Conservation (phyloP, 164 flowering plant species). For the Stephania yunnanensis region DNA sequence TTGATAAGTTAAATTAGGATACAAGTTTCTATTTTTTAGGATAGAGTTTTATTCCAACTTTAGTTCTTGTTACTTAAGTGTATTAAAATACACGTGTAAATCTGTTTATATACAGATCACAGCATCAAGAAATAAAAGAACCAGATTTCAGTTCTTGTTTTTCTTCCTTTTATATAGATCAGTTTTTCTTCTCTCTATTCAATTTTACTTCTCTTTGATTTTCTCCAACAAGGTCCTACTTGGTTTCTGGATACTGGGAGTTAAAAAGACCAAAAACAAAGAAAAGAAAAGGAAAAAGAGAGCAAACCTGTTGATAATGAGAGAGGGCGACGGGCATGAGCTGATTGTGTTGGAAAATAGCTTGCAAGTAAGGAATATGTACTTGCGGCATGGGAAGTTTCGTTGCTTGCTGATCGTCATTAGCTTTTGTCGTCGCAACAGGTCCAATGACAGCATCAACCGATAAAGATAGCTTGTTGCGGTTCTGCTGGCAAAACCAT, state of each 20-base stretch:
- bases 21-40: too few relatives aligned
- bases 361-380: constrained; percentile 32
- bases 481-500: constrained; percentile 33
- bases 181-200: too few relatives aligned
- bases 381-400: constrained; percentile 18
- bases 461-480: constrained; percentile 47
- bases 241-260: neutral
- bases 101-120: too few relatives aligned
- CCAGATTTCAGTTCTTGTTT: too few relatives aligned
- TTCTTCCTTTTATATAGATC: too few relatives aligned
- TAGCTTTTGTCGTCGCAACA: constrained; percentile 5
- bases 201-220: too few relatives aligned
- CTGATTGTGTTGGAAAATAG: constrained; percentile 32
- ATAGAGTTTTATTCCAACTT: too few relatives aligned
- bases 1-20: too few relatives aligned
- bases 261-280: neutral
- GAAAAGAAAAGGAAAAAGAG: neutral
- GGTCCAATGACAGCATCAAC: constrained; percentile 23
- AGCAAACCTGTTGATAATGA: constrained; percentile 44
- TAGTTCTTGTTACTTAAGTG: too few relatives aligned
- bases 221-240: neutral
- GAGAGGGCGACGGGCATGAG: constrained; percentile 27
- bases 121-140: too few relatives aligned
- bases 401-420: constrained; percentile 13
- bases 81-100: too few relatives aligned